Evolutionary conservation across 2,329 filamentous ascomycete genomes (phyloP), one percentile per base, ranked within the genome.

Genomic region (Ascosphaera apis): DNA sequence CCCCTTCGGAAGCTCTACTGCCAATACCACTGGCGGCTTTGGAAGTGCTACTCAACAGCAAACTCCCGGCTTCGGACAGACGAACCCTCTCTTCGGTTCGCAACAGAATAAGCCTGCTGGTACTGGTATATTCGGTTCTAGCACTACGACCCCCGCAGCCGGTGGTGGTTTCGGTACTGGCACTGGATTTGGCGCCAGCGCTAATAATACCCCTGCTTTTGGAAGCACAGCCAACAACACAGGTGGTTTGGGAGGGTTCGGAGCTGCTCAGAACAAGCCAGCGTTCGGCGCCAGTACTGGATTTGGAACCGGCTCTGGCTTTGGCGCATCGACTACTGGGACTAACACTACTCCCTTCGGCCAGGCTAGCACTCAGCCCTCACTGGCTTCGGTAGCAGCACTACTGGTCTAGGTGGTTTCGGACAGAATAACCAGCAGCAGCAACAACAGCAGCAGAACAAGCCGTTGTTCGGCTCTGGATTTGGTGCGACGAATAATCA

Each of bases 341-440:
- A 55, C 49, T 33, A 44, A 52, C 36, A 42, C 53, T n/a, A 53
- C 51, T 25, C 50, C 53, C 5, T 59, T 60, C 41, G 57, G 58
- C n/a, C 43, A 42, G 18, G 52, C 52, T 31, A 48, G 50, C 15
- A 50, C 53, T 8, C 55, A 57, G 16, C 53, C 51, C 4, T 49
- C 52, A 11, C 68, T 42, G 65, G 64, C 13, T 45, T 43, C 31
- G 23, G 25, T 33, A 39, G 15, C 45, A 51, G 38, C 48, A 50
- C 45, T 18, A 49, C 52, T n/a, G 47, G 48, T 19, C 62, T 65
- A 45, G 59, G 60, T 25, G 47, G 50, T 2, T 60, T 61, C 38
- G 58, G 58, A 15, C 49, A 53, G 36, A 58, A 52, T 41, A 50
- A 56, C 45, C 48, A 54, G 34, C 53, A 49, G 37, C 42, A 41